These are phyloP conservation scores for Sphaerobolus stellatus DNA, from an alignment of 1,284 basidiomycete genomes.

Conservation along the genomic window DNA sequence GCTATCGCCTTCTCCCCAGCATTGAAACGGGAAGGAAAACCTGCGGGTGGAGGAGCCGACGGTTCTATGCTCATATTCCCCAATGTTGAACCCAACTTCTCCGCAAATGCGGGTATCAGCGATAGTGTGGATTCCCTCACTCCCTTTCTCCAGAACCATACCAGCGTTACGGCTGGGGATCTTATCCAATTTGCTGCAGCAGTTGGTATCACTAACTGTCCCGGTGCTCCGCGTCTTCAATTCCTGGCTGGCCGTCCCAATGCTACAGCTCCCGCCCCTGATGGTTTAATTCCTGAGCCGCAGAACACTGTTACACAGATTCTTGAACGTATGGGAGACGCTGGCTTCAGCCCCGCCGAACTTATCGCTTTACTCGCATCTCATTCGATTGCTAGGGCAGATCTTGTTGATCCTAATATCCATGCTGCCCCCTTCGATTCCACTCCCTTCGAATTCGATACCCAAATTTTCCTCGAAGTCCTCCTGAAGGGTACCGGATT, in stretches of 20 bases:
- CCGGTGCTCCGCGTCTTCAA: conserved; percentile 26
- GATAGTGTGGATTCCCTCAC: conserved; percentile 20
- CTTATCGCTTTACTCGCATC: conserved; percentile 26
- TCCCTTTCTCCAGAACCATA: conserved; percentile 15
- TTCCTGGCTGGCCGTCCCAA: conserved; percentile 28
- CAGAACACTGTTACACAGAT: conserved; percentile 23
- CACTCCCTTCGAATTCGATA: conserved; percentile 29
- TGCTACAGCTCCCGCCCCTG: conserved; percentile 18
- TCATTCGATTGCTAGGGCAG: conserved; percentile 2
- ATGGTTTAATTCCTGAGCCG: conserved; percentile 23
- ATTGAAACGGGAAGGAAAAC: background rate
- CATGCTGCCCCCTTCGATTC: conserved; percentile 29
- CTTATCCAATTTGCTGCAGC: conserved; percentile 31
- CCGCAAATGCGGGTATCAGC: conserved; percentile 26
- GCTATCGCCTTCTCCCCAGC: conserved; percentile 6
- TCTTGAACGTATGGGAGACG: conserved; percentile 26
- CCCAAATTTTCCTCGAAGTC: conserved; percentile 33
- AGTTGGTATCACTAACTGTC: conserved; percentile 28
- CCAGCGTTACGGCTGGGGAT: background rate
- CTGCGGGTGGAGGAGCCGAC: conserved; percentile 16
- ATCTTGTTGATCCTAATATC: conserved; percentile 5
- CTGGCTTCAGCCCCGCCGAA: conserved; percentile 24
- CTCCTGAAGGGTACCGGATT: conserved; percentile 19
- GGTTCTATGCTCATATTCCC: conserved; percentile 18
- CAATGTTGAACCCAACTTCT: conserved; percentile 6